Evolutionary conservation across 352 stramenopile genomes (phyloP).

Genomic region (Globisporangium carolinianum): DNA sequence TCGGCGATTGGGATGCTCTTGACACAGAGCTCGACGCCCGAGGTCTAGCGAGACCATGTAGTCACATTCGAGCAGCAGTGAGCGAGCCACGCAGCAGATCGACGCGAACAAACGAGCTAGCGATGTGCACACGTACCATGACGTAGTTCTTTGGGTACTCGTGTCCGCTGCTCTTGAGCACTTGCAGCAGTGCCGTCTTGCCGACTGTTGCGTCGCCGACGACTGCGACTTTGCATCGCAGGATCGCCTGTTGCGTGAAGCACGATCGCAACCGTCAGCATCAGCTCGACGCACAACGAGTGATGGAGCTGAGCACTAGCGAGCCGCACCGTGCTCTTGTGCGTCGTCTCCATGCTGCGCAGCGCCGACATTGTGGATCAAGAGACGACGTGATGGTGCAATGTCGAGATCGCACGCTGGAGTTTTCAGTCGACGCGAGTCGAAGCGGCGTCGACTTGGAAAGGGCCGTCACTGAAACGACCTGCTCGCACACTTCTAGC

Average conservation of each 20-base stretch:
- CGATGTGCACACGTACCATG: slow-evolving; percentile 47
- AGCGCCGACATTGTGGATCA: slow-evolving; percentile 56
- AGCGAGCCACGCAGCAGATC: background rate
- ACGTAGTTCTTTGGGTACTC: slow-evolving; percentile 94
- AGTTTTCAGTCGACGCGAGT: no score
- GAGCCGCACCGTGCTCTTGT: slow-evolving; percentile 72
- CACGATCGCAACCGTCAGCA: no score
- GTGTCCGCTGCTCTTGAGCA: slow-evolving; percentile 88
- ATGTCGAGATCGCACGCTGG: background rate
- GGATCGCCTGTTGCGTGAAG: slow-evolving; percentile 46
- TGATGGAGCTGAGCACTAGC: background rate
- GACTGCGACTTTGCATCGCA: slow-evolving; percentile 88
- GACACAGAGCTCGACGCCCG: slow-evolving; percentile 85
- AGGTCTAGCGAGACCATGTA: slow-evolving; percentile 43
- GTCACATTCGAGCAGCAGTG: background rate
- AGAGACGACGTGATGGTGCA: no score
- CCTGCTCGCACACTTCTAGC: no score
- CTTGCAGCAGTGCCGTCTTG: slow-evolving; percentile 88
- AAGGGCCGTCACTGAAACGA: no score
- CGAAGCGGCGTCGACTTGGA: no score
- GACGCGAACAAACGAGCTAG: background rate
- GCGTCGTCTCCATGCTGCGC: slow-evolving; percentile 88
- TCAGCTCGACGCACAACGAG: no score
- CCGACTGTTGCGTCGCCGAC: slow-evolving; percentile 88
- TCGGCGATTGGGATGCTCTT: slow-evolving; percentile 87